A percentile compares a stretch with the other conserved stretches of the same genome.
phyloP scores from a whole-genome alignment of 2,329 filamentous ascomycete genomes.

The Parascedosporium putredinis region DNA sequence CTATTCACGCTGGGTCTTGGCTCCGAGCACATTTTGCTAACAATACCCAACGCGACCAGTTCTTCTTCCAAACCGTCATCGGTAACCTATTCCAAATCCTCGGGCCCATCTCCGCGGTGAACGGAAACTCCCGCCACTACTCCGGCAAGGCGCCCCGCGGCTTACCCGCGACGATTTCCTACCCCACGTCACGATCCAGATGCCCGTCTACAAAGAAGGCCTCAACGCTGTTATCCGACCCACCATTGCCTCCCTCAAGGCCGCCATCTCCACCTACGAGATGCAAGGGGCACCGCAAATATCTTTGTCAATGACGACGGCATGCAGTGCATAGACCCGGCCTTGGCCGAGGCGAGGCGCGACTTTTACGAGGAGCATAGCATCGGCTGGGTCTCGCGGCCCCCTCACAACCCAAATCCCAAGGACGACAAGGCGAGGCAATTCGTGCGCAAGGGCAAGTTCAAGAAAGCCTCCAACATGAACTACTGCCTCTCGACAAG shows the following conservation, averaged over 20 bases:
- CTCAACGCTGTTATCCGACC: constrained; percentile 32
- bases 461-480: constrained; percentile 61
- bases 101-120: constrained; percentile 34
- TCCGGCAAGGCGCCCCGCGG: constrained; percentile 25
- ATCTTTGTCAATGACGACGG: constrained; percentile 57
- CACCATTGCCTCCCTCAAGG: constrained; percentile 36
- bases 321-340: constrained; percentile 40
- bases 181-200: constrained; percentile 33
- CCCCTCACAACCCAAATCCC: constrained; percentile 40
- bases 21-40: too few relatives aligned
- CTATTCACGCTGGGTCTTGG: too few relatives aligned
- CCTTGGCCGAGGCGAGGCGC: constrained; percentile 27
- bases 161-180: constrained; percentile 22
- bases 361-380: constrained; percentile 47
- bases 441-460: constrained; percentile 48
- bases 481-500: constrained; percentile 54
- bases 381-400: constrained; percentile 46
- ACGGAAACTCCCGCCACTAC: constrained; percentile 33
- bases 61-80: constrained; percentile 35
- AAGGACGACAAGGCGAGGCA: constrained; percentile 30
- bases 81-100: constrained; percentile 32
- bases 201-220: constrained; percentile 33
- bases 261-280: constrained; percentile 39
- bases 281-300: constrained; percentile 31
- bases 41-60: too few relatives aligned